These are phyloP conservation scores for Eutrema yunnanense DNA, from an alignment of 345 rosid species.

Conservation along the genomic window DNA sequence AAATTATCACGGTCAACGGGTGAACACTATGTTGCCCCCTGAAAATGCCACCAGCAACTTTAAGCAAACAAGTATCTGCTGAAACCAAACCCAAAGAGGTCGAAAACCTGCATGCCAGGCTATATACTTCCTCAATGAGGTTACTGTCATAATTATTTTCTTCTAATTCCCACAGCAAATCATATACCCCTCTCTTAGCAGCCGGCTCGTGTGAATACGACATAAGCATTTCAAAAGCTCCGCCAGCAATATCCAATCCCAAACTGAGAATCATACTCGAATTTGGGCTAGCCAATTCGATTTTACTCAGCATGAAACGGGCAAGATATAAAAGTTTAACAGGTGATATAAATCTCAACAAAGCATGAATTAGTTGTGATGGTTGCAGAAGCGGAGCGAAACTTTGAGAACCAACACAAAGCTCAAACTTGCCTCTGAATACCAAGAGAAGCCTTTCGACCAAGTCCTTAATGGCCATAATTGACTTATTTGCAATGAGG, in stretches of 20 bases:
- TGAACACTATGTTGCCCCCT: slow-evolving; percentile 41
- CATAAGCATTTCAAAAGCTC: slow-evolving; percentile 58
- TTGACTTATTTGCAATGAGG: slow-evolving; percentile 26
- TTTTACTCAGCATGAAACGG: slow-evolving; percentile 45
- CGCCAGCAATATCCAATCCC: slow-evolving; percentile 57
- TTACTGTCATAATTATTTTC: slow-evolving; percentile 40
- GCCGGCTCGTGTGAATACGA: slow-evolving; percentile 47
- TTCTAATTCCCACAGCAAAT: slow-evolving; percentile 50
- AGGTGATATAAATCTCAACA: slow-evolving; percentile 61
- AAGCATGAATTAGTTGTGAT: slow-evolving; percentile 48
- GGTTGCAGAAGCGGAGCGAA: slow-evolving; percentile 43
- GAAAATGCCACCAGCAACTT: slow-evolving; percentile 42
- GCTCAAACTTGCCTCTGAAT: slow-evolving; percentile 40
- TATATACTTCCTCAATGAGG: slow-evolving; percentile 58
- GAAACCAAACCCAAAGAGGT: slow-evolving; percentile 36
- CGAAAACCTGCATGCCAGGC: slow-evolving; percentile 48
- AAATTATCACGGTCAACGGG: slow-evolving; percentile 48
- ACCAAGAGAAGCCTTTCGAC: slow-evolving; percentile 38
- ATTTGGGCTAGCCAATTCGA: slow-evolving; percentile 21
- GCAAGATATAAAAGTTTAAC: slow-evolving; percentile 57
- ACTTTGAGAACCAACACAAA: slow-evolving; percentile 42
- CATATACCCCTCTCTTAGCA: slow-evolving; percentile 34
- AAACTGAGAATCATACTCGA: slow-evolving; percentile 34
- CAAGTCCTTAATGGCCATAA: slow-evolving; percentile 41
- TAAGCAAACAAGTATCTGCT: slow-evolving; percentile 66